A percentile compares a stretch with the other conserved stretches of the same genome.
Conservation (phyloP, 371 early-diverging fungal species). For the Mycotypha africana region DNA sequence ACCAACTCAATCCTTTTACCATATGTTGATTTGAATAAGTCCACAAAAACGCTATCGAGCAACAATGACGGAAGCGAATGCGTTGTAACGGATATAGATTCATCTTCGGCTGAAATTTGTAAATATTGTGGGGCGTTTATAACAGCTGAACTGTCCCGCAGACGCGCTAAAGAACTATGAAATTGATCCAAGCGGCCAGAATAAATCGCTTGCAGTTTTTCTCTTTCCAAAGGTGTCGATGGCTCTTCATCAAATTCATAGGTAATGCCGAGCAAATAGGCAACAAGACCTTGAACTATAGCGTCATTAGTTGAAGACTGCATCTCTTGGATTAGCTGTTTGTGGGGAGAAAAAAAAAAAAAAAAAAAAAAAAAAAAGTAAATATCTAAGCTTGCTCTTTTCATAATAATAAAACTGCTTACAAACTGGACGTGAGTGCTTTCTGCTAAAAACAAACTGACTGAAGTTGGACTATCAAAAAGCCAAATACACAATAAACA, state of each 20-base stretch:
- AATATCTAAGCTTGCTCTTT: too few species aligned
- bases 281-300: conserved; percentile 84
- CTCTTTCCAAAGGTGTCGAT: conserved; percentile 64
- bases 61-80: conserved; percentile 50
- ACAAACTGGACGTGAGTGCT: conserved; percentile 87
- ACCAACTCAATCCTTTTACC: too few species aligned
- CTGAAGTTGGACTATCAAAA: conserved; percentile 70
- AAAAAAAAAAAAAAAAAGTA: too few species aligned
- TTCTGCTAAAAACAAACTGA: conserved; percentile 81
- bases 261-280: conserved; percentile 80
- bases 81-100: conserved; percentile 37
- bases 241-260: conserved; percentile 84
- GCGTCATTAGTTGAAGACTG: conserved; percentile 79
- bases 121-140: conserved; percentile 64
- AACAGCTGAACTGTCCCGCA: conserved; percentile 78
- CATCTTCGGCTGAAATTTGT: conserved; percentile 47
- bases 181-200: conserved; percentile 85
- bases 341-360: too few species aligned
- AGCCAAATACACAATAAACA: conserved; percentile 78
- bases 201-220: conserved; percentile 75
- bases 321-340: conserved; percentile 84
- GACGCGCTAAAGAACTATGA: conserved; percentile 71
- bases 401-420: conserved; percentile 20
- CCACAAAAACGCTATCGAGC: conserved; percentile 79
- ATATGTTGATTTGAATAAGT: conserved; percentile 73